Evolutionary conservation across 768 basidiomycete genomes (phyloP), one percentile per base, ranked within the genome.

Genomic region (Tricholoma matsutake): DNA sequence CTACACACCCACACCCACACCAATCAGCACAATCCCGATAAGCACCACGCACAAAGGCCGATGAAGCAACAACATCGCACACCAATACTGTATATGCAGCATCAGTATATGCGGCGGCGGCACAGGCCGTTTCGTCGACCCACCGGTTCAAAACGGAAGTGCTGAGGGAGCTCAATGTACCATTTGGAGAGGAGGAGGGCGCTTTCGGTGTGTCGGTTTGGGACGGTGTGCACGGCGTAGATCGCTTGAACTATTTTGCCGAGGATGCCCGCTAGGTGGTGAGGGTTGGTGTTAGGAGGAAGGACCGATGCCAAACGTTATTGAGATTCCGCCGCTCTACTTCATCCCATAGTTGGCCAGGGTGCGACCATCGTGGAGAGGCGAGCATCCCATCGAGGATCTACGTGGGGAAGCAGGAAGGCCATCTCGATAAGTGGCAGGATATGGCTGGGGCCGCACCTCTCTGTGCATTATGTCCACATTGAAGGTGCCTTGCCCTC

Each of bases 71-170:
- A 93, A 69, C 22, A 87, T 84, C 10, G 89, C 83, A 68, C 88
- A 90, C 91, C 91, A 93, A 67, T 92, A 92, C 67, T 91, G 88
- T 89, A 92, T 88, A 68, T 92, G 91, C 54, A 93, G 75, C 41
- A 87, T 88, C 60, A 92, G 73, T 22, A 90, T 74, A 64, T 90
- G 86, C 4, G 90, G 89, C 1, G 81, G 80, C 6, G 83, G 83
- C 18, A 77, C 69, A 14, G 72, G 69, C 18, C 73, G 72, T 69
- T 74, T 83, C 60, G 71, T 69, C 13, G 79, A 73, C 16, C 78
- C n/a, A n/a, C 80, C 25, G 82, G 74, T 62, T 89, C 87, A 65
- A 83, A 85, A 37, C 86, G 83, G 31, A 93, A 73, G 68, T 91
- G 83, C 41, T 83, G 82, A 0, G 88, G 86, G 2, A 93, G 80